Evolutionary conservation across 75 land plant genomes (phyloP), one percentile per base, ranked within the genome.

Genomic region (Cunninghamia lanceolata): DNA sequence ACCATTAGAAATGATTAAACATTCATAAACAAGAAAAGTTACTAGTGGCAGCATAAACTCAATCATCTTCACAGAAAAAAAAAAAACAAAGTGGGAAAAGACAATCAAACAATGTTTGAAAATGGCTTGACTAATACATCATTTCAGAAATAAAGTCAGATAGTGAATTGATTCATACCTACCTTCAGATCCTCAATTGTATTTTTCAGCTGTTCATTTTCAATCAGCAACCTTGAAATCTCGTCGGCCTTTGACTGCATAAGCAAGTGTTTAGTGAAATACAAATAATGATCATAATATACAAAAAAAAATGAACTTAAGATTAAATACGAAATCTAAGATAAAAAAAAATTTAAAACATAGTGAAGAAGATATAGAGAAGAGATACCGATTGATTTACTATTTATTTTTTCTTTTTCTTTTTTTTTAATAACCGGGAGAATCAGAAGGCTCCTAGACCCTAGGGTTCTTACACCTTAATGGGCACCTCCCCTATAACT

Each of bases 191-290:
- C 97, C 50, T 95, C 96, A 85, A 96, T 87, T 36, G 88, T 81
- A 85, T 87, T 71, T 75, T 92, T 95, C 80, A 98, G 88, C 28
- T 94, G 93, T 87, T 98, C 99, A 90, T 98, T 98, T 89, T 98
- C 99, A 88, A 92, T 90, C 94, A 95, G 90, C 85, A 98, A 47
- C 87, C 93, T 94, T 84, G 99, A 93, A 85, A 98, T 94, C 75
- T 96, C 99, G 90, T 98, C 99, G 82, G 99, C 99, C 85, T 98
- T 96, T 39, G 92, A 92, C 99, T 96, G 91, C 84, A 85, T 79
- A 45, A 82, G 43, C 59, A 46, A 50, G 3, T 34, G 25, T 83
- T 56, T 19, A 35, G 84, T 56, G 86, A 79, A 73, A 59, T 32
- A 25, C 38, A 30, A 47, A 89, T 34, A 32, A 13, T 53, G 40